A percentile compares a stretch with the other conserved stretches of the same genome.
phyloP scores from a whole-genome alignment of 306 rosid species.

The Prunus persica region Prunus_persica_NCBIv2 NC_034010.1:24845501-24846000 shows the following conservation, averaged over 20 bases:
- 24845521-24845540: constrained; percentile 14
- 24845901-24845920: neutral
- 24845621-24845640: neutral
- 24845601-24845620: constrained; percentile 43
- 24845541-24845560: constrained; percentile 58
- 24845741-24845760: constrained; percentile 46
- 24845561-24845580: constrained; percentile 67
- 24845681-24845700: neutral
- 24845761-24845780: constrained; percentile 50
- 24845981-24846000: too few species aligned
- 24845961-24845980: too few species aligned
- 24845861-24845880: constrained; percentile 66
- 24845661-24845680: neutral
- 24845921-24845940: neutral
- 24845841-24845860: constrained; percentile 62
- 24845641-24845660: neutral
- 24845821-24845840: constrained; percentile 25
- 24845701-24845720: constrained; percentile 41
- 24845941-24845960: neutral
- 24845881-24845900: constrained; percentile 12
- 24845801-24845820: constrained; percentile 22
- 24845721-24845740: constrained; percentile 35
- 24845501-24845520: neutral
- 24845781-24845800: constrained; percentile 38
- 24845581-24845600: constrained; percentile 42